Base-by-base conservation (phyloP, 2,329 filamentous ascomycete genomes). In the Tolypocladium inflatum region DNA sequence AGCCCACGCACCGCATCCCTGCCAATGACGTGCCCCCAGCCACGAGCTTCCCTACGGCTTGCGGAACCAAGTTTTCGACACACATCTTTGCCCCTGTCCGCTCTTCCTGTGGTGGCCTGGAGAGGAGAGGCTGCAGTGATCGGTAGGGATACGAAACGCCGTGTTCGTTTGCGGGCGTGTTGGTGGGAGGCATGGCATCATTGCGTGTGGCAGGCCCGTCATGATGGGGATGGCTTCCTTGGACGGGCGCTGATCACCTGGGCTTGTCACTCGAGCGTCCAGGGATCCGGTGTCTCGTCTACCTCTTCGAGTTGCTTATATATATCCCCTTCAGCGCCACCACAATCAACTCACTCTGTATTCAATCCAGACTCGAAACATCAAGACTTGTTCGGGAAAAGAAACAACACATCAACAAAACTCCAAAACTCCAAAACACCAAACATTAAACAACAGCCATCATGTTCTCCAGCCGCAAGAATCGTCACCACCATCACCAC, bases 401-500 rank as follows among this genome's bases (percentile, higher is more conserved):
- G n/a, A 21, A 23, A 17, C 58, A 55, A 56, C 55, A 54, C 2
- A 42, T n/a, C 13, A 33, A 35, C 3, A 19, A 33, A 33, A 33
- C 1, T 37, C 19, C 43, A 33, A 3, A 26, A 50, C 26, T 19
- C 21, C 42, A 45, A 11, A 45, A n/a, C n/a, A n/a, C n/a, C n/a
- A n/a, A n/a, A n/a, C n/a, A n/a, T n/a, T n/a, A n/a, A n/a, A n/a
- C 8, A 35, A 37, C 48, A n/a, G 26, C 26, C 57, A 59, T 43
- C 54, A 66, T 65, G 61, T 63, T 62, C 43, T 65, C 66, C 52
- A 63, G 60, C 54, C 61, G 66, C 55, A 62, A 63, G 57, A 59
- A 64, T 50, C 65, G 66, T 64, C 48, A 30, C 48, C 59, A 66
- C 58, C 55, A 65, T 33, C 66, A 66, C 56, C 65, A 69, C 57